phyloP scores from a whole-genome alignment of 2,329 filamentous ascomycete species.

The Colletotrichum cuscutae region DNA sequence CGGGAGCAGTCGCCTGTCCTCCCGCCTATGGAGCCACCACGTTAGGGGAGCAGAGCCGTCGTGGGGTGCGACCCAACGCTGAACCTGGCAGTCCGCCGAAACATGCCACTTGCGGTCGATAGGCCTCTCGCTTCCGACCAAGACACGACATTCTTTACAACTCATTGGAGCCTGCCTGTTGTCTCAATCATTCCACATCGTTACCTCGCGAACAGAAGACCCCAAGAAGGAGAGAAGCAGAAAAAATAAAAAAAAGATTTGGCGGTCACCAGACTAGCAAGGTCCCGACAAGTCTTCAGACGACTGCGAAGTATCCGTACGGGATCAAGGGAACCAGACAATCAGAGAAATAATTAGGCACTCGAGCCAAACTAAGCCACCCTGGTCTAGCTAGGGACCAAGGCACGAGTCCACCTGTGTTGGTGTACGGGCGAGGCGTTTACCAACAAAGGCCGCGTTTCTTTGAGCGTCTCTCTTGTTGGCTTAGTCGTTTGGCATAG shows the following conservation, averaged over 20 bases:
- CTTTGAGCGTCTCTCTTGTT: constrained; percentile 4
- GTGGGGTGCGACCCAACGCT: constrained; percentile 26
- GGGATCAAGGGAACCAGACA: neutral
- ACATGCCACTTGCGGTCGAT: constrained; percentile 28
- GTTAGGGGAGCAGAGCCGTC: constrained; percentile 21
- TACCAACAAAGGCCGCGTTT: constrained; percentile 29
- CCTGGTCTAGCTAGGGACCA: constrained; percentile 20
- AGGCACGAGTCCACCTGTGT: constrained; percentile 25
- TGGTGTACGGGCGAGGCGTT: constrained; percentile 19
- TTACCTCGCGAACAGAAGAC: constrained; percentile 19
- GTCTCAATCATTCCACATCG: constrained; percentile 29
- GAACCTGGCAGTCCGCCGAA: constrained; percentile 25
- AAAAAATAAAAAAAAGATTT: neutral
- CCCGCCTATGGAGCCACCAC: constrained; percentile 21
- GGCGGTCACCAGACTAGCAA: constrained; percentile 8
- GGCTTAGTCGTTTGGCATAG: neutral
- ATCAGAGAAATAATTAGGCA: neutral
- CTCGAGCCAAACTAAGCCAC: constrained; percentile 24
- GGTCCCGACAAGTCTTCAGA: constrained; percentile 11
- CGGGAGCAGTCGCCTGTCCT: constrained; percentile 15
- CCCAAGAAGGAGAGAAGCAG: neutral
- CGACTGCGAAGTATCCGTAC: neutral
- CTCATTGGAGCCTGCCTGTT: neutral
- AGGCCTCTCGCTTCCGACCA: constrained; percentile 22
- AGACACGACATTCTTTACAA: constrained; percentile 19